Conservation (phyloP, 192 early-diverging fungal genomes). For the Pilaira anomala region DNA sequence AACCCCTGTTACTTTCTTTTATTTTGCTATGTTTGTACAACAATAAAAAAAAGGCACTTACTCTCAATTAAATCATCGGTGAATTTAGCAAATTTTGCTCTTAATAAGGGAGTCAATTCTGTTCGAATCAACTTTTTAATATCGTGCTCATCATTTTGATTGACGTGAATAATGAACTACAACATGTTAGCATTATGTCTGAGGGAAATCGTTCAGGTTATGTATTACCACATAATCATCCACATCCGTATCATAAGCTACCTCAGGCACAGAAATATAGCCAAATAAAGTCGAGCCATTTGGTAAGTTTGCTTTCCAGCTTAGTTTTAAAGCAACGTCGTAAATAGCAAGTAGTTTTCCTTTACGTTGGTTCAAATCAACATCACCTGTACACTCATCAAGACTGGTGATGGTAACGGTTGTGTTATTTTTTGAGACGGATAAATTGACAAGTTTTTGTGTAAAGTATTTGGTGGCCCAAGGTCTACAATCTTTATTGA, state of each 20-base stretch:
- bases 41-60: conserved; percentile 30
- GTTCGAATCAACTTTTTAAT: conserved; percentile 72
- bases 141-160: conserved; percentile 44
- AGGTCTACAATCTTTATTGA: conserved; percentile 86
- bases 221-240: conserved; percentile 72
- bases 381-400: conserved; percentile 73
- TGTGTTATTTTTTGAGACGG: conserved; percentile 51
- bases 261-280: conserved; percentile 82
- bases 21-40: too few relatives aligned
- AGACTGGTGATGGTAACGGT: conserved; percentile 58
- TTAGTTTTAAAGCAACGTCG: conserved; percentile 74
- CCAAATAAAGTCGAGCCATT: conserved; percentile 65
- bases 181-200: too few relatives aligned
- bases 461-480: conserved; percentile 88
- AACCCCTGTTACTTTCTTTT: too few relatives aligned
- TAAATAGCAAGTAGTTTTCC: conserved; percentile 91
- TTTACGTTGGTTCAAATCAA: conserved; percentile 92
- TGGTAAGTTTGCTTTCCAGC: conserved; percentile 57
- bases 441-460: conserved; percentile 55
- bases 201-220: neutral
- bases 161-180: conserved; percentile 68
- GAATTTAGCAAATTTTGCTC: conserved; percentile 60
- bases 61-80: conserved; percentile 67
- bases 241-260: conserved; percentile 82
- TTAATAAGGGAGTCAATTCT: conserved; percentile 59